Evolutionary conservation across 108 stramenopile genomes (phyloP).

Genomic region (Aureococcus anophagefferens): DNA sequence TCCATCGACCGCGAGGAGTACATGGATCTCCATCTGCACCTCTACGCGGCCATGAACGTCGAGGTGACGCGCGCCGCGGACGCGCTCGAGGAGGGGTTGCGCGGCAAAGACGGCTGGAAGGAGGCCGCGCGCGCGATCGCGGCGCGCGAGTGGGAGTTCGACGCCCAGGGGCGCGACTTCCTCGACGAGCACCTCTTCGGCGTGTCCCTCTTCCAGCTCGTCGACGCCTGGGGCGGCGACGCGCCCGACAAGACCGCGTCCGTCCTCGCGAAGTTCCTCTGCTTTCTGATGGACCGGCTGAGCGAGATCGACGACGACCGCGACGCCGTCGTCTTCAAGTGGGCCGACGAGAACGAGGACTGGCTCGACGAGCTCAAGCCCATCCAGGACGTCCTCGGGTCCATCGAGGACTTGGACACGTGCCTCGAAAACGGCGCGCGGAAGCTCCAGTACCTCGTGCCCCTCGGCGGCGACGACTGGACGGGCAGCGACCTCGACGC

Average conservation of each 20-base stretch:
- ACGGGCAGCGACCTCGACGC: too few relatives aligned
- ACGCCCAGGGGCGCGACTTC: neutral
- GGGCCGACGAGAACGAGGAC: too few relatives aligned
- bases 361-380: too few relatives aligned
- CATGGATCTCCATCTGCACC: neutral
- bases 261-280: neutral
- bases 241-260: neutral
- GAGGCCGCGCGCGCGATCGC: neutral
- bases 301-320: too few relatives aligned
- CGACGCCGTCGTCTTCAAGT: too few relatives aligned
- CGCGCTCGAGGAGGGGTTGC: too few relatives aligned
- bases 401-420: too few relatives aligned
- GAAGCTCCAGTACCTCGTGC: too few relatives aligned
- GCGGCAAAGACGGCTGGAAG: neutral
- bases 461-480: too few relatives aligned
- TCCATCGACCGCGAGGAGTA: neutral
- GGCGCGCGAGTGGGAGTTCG: neutral
- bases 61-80: neutral
- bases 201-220: neutral
- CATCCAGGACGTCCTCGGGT: too few relatives aligned
- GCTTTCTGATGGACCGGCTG: neutral
- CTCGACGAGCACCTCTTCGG: neutral
- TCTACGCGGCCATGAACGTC: constrained; percentile 1
- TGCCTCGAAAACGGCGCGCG: too few relatives aligned
- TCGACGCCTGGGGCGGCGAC: neutral